Conservation (phyloP, 1,284 basidiomycete genomes). For the Marasmius sp. region DNA sequence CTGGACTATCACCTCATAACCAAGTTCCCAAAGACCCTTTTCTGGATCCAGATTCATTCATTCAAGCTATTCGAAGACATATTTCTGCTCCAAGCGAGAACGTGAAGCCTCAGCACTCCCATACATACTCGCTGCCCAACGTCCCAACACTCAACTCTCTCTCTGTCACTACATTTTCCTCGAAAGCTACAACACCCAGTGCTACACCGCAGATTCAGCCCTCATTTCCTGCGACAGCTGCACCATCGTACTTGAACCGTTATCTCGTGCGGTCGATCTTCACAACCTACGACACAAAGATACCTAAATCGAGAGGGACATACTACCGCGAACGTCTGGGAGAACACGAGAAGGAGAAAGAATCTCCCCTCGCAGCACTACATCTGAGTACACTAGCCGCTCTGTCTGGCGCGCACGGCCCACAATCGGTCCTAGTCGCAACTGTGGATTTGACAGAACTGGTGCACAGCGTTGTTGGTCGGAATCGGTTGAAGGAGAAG, state of each 20-base stretch:
- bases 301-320: neutral
- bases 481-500: constrained; percentile 30
- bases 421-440: constrained; percentile 36
- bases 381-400: neutral
- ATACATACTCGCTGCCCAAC: constrained; percentile 6
- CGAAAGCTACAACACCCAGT: constrained; percentile 40
- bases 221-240: constrained; percentile 18
- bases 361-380: neutral
- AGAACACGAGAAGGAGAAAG: constrained; percentile 4
- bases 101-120: constrained; percentile 7
- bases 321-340: neutral
- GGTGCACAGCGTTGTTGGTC: constrained; percentile 27
- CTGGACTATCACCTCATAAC: constrained; percentile 39
- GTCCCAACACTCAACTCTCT: constrained; percentile 2
- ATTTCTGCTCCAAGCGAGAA: constrained; percentile 6
- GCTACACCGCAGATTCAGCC: constrained; percentile 28
- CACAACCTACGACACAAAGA: constrained; percentile 10
- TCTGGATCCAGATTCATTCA: constrained; percentile 59
- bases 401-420: neutral
- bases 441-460: constrained; percentile 46
- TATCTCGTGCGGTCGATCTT: constrained; percentile 8
- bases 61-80: constrained; percentile 35
- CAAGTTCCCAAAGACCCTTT: constrained; percentile 74
- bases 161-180: neutral
- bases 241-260: constrained; percentile 12